phyloP scores from a whole-genome alignment of 176 grass and related monocot genomes.

The Cocos nucifera region DNA sequence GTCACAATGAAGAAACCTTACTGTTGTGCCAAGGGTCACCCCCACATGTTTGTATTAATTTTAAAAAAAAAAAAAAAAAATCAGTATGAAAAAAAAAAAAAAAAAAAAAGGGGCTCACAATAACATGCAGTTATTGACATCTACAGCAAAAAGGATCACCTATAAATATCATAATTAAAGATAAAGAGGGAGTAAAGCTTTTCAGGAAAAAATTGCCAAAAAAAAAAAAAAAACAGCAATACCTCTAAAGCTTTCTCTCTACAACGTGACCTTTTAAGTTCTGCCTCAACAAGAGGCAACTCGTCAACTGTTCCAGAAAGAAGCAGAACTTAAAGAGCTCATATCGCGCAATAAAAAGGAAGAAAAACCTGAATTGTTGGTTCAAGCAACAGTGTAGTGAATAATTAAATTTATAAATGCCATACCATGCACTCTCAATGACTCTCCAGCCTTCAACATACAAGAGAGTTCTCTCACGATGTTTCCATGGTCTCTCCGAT shows the following conservation, averaged over 20 bases:
- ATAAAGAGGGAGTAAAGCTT: too few relatives aligned
- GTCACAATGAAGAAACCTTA: too few relatives aligned
- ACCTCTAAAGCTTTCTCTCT: constrained; percentile 77
- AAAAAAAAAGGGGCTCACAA: too few relatives aligned
- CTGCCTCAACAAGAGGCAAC: constrained; percentile 50
- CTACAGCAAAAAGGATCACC: too few relatives aligned
- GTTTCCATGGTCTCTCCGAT: constrained; percentile 44
- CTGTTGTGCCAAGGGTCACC: too few relatives aligned
- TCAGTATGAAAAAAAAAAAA: too few relatives aligned
- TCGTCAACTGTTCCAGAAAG: constrained; percentile 56
- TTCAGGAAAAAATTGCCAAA: not conserved
- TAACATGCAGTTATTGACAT: too few relatives aligned
- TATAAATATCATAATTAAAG: too few relatives aligned
- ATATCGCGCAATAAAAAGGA: too few relatives aligned
- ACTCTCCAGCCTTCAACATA: constrained; percentile 53
- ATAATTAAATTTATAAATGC: constrained; percentile 8
- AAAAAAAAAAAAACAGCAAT: constrained; percentile 15
- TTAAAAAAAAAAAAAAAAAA: too few relatives aligned
- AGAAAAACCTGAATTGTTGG: too few relatives aligned
- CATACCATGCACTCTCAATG: constrained; percentile 55
- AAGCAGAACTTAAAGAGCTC: constrained; percentile 5
- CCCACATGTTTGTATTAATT: not conserved
- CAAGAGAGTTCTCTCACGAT: constrained; percentile 48
- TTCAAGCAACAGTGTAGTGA: not conserved
- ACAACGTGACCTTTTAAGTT: constrained; percentile 60